Conservation (phyloP, 805 yeast genomes). For the Teunomyces tritomae region DNA sequence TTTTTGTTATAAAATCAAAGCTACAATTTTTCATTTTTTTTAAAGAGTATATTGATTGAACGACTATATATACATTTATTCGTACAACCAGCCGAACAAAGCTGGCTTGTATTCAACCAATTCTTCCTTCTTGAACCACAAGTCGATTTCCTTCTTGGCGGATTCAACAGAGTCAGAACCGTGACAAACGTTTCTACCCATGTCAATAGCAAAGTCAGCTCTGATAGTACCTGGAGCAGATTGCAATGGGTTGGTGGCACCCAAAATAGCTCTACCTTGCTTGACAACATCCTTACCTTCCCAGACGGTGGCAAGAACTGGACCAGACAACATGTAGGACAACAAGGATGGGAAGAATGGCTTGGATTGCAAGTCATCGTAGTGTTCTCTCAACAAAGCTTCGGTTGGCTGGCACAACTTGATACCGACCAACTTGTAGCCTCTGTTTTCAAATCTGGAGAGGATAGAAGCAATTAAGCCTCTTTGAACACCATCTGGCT, state of each 20-base stretch:
- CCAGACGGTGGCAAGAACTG: constrained; percentile 99
- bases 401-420: constrained; percentile 89
- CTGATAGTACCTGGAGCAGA: constrained; percentile 99
- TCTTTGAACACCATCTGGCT: constrained; percentile 99
- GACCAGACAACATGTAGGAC: constrained; percentile 97
- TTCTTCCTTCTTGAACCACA: constrained; percentile 99
- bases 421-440: constrained; percentile 95
- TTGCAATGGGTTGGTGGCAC: constrained; percentile 97
- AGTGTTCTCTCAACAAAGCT: constrained; percentile 85
- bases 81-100: constrained; percentile 88
- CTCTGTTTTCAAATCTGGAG: constrained; percentile 94
- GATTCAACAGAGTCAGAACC: constrained; percentile 99
- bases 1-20: background rate
- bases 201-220: constrained; percentile 97
- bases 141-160: constrained; percentile 91
- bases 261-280: constrained; percentile 95
- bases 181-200: constrained; percentile 99
- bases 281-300: constrained; percentile 99
- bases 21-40: background rate
- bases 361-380: constrained; percentile 91
- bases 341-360: constrained; percentile 98
- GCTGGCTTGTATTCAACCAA: constrained; percentile 88
- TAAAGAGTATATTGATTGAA: background rate
- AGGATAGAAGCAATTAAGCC: constrained; percentile 89
- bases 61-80: constrained; percentile 43